Percentiles rank a stretch among this genome's conserved stretches.
Evolutionary conservation across 2,329 filamentous ascomycete genomes (phyloP).

Genomic region (Graphilbum sp.): DNA sequence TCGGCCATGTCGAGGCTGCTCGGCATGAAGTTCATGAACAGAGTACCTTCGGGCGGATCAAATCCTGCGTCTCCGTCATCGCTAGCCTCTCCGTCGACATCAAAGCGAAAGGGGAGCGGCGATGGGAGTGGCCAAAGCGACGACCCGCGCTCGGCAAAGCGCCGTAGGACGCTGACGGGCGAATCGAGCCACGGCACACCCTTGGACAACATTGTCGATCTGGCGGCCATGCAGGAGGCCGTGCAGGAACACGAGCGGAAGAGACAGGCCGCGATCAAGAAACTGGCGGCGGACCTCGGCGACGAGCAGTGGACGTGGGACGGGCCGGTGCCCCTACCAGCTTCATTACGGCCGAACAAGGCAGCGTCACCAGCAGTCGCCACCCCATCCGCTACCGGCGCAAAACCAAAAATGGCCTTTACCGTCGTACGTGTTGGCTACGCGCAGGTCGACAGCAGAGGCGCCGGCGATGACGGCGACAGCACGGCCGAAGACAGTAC

Average conservation of each 20-base stretch:
- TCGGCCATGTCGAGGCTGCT: slow-evolving; percentile 68
- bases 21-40: slow-evolving; percentile 97
- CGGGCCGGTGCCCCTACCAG: slow-evolving; percentile 18
- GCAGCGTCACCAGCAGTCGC: slow-evolving; percentile 16
- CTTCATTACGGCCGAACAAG: slow-evolving; percentile 13
- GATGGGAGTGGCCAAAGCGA: background rate
- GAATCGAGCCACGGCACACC: background rate
- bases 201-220: slow-evolving; percentile 21
- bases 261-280: slow-evolving; percentile 42
- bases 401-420: slow-evolving; percentile 11
- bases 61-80: slow-evolving; percentile 3
- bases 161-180: slow-evolving; percentile 34
- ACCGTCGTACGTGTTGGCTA: slow-evolving; percentile 44
- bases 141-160: slow-evolving; percentile 37
- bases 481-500: slow-evolving; percentile 13
- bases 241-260: slow-evolving; percentile 51
- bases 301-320: slow-evolving; percentile 66
- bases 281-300: slow-evolving; percentile 42
- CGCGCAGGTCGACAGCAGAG: slow-evolving; percentile 28
- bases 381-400: slow-evolving; percentile 17
- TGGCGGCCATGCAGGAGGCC: slow-evolving; percentile 45
- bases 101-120: background rate
- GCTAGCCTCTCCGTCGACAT: slow-evolving; percentile 13
- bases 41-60: slow-evolving; percentile 41
- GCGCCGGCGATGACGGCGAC: slow-evolving; percentile 16